Evolutionary conservation across 352 stramenopile species (phyloP).

Genomic region (Pythium phragmiticola): DNA sequence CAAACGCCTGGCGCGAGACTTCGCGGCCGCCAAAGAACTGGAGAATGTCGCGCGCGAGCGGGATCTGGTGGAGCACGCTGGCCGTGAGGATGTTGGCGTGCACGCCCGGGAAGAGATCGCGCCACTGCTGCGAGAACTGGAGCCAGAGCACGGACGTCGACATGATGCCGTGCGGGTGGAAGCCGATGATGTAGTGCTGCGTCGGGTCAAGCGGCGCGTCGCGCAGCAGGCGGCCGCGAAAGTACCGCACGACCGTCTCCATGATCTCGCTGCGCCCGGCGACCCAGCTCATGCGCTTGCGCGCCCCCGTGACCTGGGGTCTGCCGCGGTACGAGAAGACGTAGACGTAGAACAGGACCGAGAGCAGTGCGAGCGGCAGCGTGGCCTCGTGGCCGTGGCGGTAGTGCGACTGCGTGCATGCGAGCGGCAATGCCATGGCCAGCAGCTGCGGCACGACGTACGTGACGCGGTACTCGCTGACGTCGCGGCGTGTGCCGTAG

Average conservation of each 20-base stretch:
- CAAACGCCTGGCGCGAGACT: constrained; percentile 67
- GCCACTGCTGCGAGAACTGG: constrained; percentile 72
- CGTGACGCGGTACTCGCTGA: constrained; percentile 55
- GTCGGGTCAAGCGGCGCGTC: constrained; percentile 51
- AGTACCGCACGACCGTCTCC: constrained; percentile 62
- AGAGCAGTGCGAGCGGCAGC: constrained; percentile 40
- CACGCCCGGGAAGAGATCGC: constrained; percentile 59
- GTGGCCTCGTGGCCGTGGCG: constrained; percentile 43
- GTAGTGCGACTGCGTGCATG: constrained; percentile 53
- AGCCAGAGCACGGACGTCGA: constrained; percentile 75
- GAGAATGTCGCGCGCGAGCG: constrained; percentile 67
- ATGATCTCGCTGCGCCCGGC: constrained; percentile 44
- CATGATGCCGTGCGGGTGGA: constrained; percentile 83
- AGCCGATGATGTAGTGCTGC: constrained; percentile 70
- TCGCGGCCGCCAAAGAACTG: constrained; percentile 77
- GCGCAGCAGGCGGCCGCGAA: constrained; percentile 58
- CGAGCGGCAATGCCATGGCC: constrained; percentile 39
- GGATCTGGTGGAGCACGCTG: constrained; percentile 81
- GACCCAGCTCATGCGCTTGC: constrained; percentile 48
- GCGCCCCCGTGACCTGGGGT: constrained; percentile 58
- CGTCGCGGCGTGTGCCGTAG: constrained; percentile 40
- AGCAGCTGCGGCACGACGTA: constrained; percentile 49
- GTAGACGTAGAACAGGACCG: constrained; percentile 63
- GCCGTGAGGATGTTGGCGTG: constrained; percentile 70
- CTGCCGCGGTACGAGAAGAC: constrained; percentile 64